Base-by-base conservation (phyloP, 352 stramenopile genomes). In the Pythium coloratum region DNA sequence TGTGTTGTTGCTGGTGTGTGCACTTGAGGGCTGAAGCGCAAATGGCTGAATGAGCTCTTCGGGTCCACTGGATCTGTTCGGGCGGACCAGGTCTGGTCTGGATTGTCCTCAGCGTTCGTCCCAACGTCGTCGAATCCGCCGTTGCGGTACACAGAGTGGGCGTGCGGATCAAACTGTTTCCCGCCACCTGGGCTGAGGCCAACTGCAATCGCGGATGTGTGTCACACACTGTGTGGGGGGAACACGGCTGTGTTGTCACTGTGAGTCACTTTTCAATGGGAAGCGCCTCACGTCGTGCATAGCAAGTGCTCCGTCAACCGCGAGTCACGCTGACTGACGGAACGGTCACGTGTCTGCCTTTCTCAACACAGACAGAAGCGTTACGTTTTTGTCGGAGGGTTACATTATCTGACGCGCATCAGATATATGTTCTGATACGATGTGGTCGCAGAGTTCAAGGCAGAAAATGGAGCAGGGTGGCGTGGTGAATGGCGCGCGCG, bases 41-140 rank as follows among this genome's bases (percentile, higher is more conserved):
- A 58, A 70, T 70, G 40, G 30, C 46, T 16, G 53, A 70, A 51
- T 70, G 64, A 70, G 30, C n/a, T 14, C 33, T 18, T 20, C 14
- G 10, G 14, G 42, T n/a, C 16, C 46, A 53, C 16, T 10, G 18
- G 46, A 30, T 16, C 46, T 24, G 6, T 18, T 30, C 16, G 16
- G 46, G 18, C 38, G 10, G 38, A 44, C 38, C 38, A 44, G 38
- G 38, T 18, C 38, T 30, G 28, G 28, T 5, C 28, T 30, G 28
- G 28, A 30, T 30, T 30, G 28, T 30, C 28, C 34, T 14, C 34
- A 42, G 16, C 14, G 42, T 49, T 24, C 18, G 42, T 49, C 42
- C 42, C 12, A 18, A 26, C 42, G 42, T 8, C 42, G 18, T 16
- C 42, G 42, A 24, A 53, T 53, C 46, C 46, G 46, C n/a, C 46